These are phyloP conservation scores for Myriosclerotinia curreyana DNA, from an alignment of 2,329 filamentous ascomycete species.

Conservation along the genomic window DNA sequence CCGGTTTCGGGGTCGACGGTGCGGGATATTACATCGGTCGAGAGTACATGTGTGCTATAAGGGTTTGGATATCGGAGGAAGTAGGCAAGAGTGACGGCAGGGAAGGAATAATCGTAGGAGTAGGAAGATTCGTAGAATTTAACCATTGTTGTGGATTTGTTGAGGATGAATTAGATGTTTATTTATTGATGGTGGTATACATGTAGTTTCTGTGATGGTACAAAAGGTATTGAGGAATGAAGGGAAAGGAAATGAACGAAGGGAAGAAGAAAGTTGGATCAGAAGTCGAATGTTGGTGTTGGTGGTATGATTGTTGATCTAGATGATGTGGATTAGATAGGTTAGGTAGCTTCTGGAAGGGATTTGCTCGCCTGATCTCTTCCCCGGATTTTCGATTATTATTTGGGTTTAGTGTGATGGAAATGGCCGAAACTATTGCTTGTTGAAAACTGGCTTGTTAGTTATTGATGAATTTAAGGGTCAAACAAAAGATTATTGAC, in stretches of 20 bases:
- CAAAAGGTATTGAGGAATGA: not conserved
- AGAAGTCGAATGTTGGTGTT: slow-evolving; percentile 8
- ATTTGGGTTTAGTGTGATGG: slow-evolving; percentile 11
- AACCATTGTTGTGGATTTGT: slow-evolving; percentile 35
- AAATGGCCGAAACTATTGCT: not conserved
- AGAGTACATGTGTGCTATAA: slow-evolving; percentile 77
- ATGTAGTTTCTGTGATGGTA: slow-evolving; percentile 13
- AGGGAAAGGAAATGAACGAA: too few relatives aligned
- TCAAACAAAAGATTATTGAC: not conserved
- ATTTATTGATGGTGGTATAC: slow-evolving; percentile 5
- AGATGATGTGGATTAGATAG: slow-evolving; percentile 2
- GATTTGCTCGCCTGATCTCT: slow-evolving; percentile 20
- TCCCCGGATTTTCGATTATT: slow-evolving; percentile 19
- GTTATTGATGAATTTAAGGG: too few relatives aligned
- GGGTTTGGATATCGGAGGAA: slow-evolving; percentile 88
- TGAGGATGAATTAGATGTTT: slow-evolving; percentile 9
- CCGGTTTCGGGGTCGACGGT: slow-evolving; percentile 70
- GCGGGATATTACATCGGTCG: slow-evolving; percentile 76
- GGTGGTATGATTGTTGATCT: slow-evolving; percentile 21
- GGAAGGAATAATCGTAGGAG: slow-evolving; percentile 76
- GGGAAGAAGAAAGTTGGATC: slow-evolving; percentile 2
- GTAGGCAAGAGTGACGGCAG: slow-evolving; percentile 82
- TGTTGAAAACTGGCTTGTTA: too few relatives aligned
- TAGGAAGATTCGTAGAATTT: slow-evolving; percentile 55
- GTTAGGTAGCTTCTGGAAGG: slow-evolving; percentile 12